Conservation (phyloP, 495 filamentous ascomycete genomes). For the Tricharina praecox region DNA sequence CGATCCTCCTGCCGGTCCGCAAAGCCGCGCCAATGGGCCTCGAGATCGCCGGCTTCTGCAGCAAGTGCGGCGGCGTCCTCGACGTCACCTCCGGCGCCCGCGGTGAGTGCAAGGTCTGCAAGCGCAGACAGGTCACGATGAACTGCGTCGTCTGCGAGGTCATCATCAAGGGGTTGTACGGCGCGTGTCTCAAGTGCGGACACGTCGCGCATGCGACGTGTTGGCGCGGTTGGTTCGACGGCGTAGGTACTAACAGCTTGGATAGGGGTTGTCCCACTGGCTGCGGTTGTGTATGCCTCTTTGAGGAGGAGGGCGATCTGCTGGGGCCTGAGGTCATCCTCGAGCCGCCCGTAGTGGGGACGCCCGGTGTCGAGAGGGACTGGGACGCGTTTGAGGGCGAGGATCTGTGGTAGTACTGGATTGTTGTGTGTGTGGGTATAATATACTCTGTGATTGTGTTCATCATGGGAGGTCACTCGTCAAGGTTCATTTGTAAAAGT, state of each 20-base stretch:
- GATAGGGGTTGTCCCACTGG: conserved; percentile 29
- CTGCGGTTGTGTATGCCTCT: conserved; percentile 26
- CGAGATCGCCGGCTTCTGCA: conserved; percentile 43
- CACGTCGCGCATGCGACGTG: conserved; percentile 43
- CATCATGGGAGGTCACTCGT: no score
- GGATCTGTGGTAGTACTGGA: not conserved
- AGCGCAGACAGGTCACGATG: conserved; percentile 37
- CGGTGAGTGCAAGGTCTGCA: conserved; percentile 38
- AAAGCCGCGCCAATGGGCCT: conserved; percentile 34
- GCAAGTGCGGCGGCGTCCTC: conserved; percentile 37
- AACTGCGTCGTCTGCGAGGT: conserved; percentile 43
- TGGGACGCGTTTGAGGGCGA: not conserved
- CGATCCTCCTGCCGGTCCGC: conserved; percentile 24
- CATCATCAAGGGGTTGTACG: conserved; percentile 39
- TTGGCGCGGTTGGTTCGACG: conserved; percentile 31
- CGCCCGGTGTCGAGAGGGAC: not conserved
- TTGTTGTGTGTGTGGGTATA: no score
- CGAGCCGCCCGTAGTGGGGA: not conserved
- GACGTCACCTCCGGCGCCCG: conserved; percentile 34
- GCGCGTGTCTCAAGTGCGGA: conserved; percentile 44
- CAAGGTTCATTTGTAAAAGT: no score
- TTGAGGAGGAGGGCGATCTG: not conserved
- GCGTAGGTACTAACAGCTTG: conserved; percentile 4
- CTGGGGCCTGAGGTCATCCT: not conserved
- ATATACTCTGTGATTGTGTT: no score